Base-by-base conservation (phyloP, 2,329 filamentous ascomycete species). In the Emergomyces pasteurianus region DNA sequence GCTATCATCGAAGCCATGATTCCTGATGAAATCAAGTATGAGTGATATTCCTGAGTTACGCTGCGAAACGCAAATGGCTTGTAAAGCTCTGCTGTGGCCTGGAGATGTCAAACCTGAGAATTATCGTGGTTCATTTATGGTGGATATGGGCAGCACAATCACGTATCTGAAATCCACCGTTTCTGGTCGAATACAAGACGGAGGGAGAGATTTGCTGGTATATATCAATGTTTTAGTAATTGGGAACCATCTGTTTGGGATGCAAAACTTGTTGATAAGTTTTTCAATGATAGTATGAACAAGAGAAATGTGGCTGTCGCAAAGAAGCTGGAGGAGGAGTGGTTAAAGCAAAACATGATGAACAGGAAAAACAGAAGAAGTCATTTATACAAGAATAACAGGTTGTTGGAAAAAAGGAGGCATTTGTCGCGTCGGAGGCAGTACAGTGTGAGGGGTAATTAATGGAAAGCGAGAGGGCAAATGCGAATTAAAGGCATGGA, bases 1-100 rank as follows among this genome's bases (percentile, higher is more conserved):
- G 61, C 63, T 3, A 62, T 64, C 46, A 54, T 64, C 42, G 63
- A 64, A n/a, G 61, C 61, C n/a, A 60, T 63, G 31, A 61, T 62
- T 26, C 56, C 50, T 6, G 40, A 61, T 1, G 31, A 46, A 26
- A 18, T 62, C 16, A n/a, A 34, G 60, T 21, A 23, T 63, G n/a
- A 34, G 26, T 10, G 60, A 64, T 62, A 55, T 62, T 16, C 63
- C 61, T 3, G 61, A 61, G 31, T 60, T 64, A 47, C 52, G 52
- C 14, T 58, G 60, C 26, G 63, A 64, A 43, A 63, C 62, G 60
- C 34, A 43, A 26, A 61, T 64, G 21, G 63, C 63, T 28, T 58
- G 58, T 18, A 63, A 60, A 28, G 61, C 60, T 14, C 43, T 58
- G 18, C 47, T 64, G 47, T 52, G 40, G 28, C 63, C 63, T 23